A percentile compares a stretch with the other conserved stretches of the same genome.
phyloP scores from a whole-genome alignment of 148 eudicot genomes.

The Nepenthes gracilis region DNA sequence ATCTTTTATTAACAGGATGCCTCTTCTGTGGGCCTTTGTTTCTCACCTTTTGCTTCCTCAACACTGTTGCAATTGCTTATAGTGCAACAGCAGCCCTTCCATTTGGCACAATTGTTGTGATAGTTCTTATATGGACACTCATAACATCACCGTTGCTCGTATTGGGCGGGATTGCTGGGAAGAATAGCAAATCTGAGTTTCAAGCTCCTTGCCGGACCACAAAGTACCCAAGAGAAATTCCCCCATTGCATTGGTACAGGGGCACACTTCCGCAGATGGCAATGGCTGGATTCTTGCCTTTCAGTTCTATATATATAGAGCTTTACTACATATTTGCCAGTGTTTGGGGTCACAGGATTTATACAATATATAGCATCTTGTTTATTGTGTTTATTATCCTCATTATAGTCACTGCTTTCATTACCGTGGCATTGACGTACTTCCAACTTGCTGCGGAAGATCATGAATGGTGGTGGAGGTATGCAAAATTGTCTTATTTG shows the following conservation, averaged over 20 bases:
- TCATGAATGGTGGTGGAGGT: constrained; percentile 6
- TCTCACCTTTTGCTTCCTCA: constrained; percentile 3
- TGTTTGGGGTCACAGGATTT: constrained; percentile 1
- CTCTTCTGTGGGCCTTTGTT: constrained; percentile 2
- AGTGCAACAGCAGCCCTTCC: constrained; percentile 4
- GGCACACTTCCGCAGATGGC: constrained; percentile 1
- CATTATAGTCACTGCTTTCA: not conserved
- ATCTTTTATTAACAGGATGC: constrained; percentile 1
- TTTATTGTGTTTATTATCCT: not conserved
- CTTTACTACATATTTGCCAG: constrained; percentile 2
- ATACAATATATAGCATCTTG: not conserved
- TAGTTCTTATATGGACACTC: constrained; percentile 2
- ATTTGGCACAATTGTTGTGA: constrained; percentile 2
- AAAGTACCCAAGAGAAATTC: constrained; percentile 1
- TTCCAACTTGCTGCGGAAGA: constrained; percentile 5
- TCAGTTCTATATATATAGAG: constrained; percentile 1
- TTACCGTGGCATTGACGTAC: constrained; percentile 2
- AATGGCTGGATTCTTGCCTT: constrained; percentile 1
- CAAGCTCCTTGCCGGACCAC: constrained; percentile 1
- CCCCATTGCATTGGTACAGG: not conserved
- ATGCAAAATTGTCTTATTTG: not conserved
- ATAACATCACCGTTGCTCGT: not conserved
- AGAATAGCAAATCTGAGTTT: not conserved
- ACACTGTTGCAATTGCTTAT: not conserved
- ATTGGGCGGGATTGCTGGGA: constrained; percentile 1